These are phyloP conservation scores for Aspergillus carbonarius DNA, from an alignment of 2,329 filamentous ascomycete species.

Conservation along the genomic window DNA sequence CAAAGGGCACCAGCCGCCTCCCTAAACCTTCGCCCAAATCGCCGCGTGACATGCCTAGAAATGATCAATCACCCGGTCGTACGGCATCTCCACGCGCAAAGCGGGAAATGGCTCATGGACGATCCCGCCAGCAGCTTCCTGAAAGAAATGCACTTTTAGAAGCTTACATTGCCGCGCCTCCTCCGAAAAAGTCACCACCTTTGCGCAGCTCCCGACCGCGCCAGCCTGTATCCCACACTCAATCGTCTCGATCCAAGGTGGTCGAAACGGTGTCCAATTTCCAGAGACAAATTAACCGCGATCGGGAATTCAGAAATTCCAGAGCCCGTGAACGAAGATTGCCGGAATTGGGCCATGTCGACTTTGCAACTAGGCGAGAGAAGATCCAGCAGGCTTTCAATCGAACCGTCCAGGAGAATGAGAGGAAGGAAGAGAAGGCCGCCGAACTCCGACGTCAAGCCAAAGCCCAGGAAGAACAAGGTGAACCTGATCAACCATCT, in stretches of 20 bases:
- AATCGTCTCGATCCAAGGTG: slow-evolving; percentile 68
- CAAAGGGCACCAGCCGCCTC: slow-evolving; percentile 42
- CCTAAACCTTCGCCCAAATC: slow-evolving; percentile 41
- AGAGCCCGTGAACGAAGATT: slow-evolving; percentile 45
- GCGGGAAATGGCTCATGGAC: slow-evolving; percentile 33
- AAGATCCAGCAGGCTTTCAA: slow-evolving; percentile 83
- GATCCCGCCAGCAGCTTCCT: slow-evolving; percentile 35
- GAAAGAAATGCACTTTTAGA: slow-evolving; percentile 63
- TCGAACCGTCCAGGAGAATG: slow-evolving; percentile 72
- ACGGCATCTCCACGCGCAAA: slow-evolving; percentile 36
- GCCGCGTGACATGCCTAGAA: slow-evolving; percentile 26
- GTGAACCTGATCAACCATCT: slow-evolving; percentile 40
- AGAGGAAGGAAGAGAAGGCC: slow-evolving; percentile 57
- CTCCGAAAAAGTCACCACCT: slow-evolving; percentile 72
- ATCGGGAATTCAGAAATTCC: slow-evolving; percentile 32
- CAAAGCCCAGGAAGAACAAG: slow-evolving; percentile 48
- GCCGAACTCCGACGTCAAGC: slow-evolving; percentile 50
- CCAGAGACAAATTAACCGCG: slow-evolving; percentile 37
- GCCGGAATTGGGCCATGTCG: slow-evolving; percentile 70
- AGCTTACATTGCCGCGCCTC: slow-evolving; percentile 70
- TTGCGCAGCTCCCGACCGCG: slow-evolving; percentile 79
- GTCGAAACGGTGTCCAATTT: slow-evolving; percentile 56
- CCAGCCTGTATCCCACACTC: slow-evolving; percentile 73
- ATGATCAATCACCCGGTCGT: slow-evolving; percentile 26
- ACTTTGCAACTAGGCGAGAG: slow-evolving; percentile 79